These are phyloP conservation scores for Parathielavia appendiculata DNA, from an alignment of 495 filamentous ascomycete species.

Conservation along the genomic window DNA sequence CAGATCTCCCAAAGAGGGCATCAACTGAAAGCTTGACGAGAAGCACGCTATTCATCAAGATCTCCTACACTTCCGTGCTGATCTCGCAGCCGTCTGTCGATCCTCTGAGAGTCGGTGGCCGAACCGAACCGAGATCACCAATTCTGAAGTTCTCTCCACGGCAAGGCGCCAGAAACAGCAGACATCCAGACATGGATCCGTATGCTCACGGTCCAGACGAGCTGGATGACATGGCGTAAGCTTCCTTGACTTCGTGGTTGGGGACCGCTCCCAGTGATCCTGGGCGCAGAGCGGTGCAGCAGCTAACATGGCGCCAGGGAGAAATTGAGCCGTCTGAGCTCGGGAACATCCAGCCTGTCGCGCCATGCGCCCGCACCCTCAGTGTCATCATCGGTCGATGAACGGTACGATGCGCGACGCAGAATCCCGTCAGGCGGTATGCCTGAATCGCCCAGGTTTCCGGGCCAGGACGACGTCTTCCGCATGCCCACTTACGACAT, in stretches of 20 bases:
- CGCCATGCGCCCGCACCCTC: constrained; percentile 4
- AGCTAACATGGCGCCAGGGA: constrained; percentile 10
- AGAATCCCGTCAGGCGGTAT: constrained; percentile 4
- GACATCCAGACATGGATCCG: constrained; percentile 11
- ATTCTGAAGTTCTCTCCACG: background rate
- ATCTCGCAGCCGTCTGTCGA: background rate
- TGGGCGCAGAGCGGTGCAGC: background rate
- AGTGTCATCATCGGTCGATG: constrained; percentile 11
- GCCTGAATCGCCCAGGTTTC: constrained; percentile 12
- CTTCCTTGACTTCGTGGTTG: background rate
- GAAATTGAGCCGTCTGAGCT: constrained; percentile 17
- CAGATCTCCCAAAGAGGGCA: too few relatives aligned
- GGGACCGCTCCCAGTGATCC: background rate
- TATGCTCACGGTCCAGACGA: constrained; percentile 9
- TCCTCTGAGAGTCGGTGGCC: background rate
- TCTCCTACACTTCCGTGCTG: background rate
- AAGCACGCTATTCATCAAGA: background rate
- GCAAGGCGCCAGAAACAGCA: background rate
- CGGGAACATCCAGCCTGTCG: constrained; percentile 7
- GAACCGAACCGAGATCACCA: background rate
- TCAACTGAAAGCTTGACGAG: too few relatives aligned
- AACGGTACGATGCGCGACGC: constrained; percentile 12
- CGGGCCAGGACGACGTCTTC: constrained; percentile 13
- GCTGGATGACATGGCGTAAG: constrained; percentile 23
- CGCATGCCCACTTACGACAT: constrained; percentile 12